Evolutionary conservation across 768 basidiomycete species (phyloP).

Genomic region (Trametes meyenii): DNA sequence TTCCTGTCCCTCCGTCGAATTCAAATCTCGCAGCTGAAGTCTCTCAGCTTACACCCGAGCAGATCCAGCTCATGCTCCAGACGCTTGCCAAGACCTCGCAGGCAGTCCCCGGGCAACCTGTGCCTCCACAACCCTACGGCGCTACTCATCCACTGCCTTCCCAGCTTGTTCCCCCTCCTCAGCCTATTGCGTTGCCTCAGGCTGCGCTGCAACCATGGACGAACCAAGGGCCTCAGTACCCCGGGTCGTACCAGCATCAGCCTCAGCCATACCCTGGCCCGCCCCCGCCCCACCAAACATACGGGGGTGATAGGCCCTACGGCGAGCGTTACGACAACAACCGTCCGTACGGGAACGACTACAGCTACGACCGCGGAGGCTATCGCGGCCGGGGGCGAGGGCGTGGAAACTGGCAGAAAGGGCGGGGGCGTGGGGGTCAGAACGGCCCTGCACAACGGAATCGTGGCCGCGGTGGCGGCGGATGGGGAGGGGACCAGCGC

Average conservation of each 20-base stretch:
- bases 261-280: neutral
- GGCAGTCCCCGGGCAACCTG: conserved; percentile 19
- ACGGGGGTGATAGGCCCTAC: conserved; percentile 26
- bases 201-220: conserved; percentile 30
- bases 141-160: conserved; percentile 33
- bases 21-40: conserved; percentile 66
- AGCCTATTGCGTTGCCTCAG: conserved; percentile 23
- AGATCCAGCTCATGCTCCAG: conserved; percentile 68
- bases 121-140: conserved; percentile 32
- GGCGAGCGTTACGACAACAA: conserved; percentile 34
- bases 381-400: conserved; percentile 37
- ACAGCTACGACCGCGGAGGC: conserved; percentile 35
- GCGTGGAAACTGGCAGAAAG: conserved; percentile 64
- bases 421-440: conserved; percentile 23
- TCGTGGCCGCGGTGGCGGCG: conserved; percentile 11
- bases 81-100: conserved; percentile 51
- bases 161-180: conserved; percentile 21
- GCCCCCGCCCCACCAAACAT: conserved; percentile 10
- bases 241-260: conserved; percentile 33
- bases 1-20: conserved; percentile 27
- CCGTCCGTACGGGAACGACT: conserved; percentile 4
- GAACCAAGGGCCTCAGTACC: conserved; percentile 16
- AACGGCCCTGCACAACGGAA: neutral
- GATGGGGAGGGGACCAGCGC: conserved; percentile 1
- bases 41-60: conserved; percentile 74